Evolutionary conservation across 257 asterid genomes (phyloP).

Genomic region (Cordia subcordata): DNA sequence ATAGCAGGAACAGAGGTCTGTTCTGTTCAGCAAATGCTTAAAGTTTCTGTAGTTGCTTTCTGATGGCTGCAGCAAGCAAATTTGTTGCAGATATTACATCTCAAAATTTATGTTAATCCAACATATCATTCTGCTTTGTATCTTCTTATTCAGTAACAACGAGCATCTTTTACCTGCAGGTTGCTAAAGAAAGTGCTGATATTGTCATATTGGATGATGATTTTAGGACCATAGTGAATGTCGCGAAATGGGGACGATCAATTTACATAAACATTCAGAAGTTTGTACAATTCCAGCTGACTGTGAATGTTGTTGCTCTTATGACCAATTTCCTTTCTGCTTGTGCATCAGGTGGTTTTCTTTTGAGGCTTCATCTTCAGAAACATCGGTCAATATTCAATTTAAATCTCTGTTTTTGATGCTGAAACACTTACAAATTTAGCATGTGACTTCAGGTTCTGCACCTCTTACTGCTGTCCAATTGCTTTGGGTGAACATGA

Average conservation of each 20-base stretch:
- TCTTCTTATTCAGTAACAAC: no score
- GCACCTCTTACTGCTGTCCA: conserved; percentile 84
- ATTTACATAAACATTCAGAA: conserved; percentile 79
- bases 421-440: background rate
- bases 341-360: conserved; percentile 48
- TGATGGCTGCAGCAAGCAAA: no score
- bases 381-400: background rate
- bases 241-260: conserved; percentile 81
- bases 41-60: background rate
- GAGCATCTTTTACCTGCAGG: conserved; percentile 31
- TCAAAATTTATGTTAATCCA: no score
- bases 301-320: conserved; percentile 70
- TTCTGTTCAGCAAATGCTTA: no score
- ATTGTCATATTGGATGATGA: conserved; percentile 73
- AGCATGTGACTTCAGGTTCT: conserved; percentile 40
- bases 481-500: conserved; percentile 91
- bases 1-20: conserved; percentile 90
- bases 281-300: conserved; percentile 81
- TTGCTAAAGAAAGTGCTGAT: conserved; percentile 78
- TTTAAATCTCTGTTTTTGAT: background rate
- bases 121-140: no score
- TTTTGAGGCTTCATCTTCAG: background rate
- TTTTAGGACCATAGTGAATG: conserved; percentile 60
- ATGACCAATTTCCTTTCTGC: conserved; percentile 63
- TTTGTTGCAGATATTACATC: no score